Conservation (phyloP, 2,329 filamentous ascomycete genomes). For the Trichoderma harzianum region DNA sequence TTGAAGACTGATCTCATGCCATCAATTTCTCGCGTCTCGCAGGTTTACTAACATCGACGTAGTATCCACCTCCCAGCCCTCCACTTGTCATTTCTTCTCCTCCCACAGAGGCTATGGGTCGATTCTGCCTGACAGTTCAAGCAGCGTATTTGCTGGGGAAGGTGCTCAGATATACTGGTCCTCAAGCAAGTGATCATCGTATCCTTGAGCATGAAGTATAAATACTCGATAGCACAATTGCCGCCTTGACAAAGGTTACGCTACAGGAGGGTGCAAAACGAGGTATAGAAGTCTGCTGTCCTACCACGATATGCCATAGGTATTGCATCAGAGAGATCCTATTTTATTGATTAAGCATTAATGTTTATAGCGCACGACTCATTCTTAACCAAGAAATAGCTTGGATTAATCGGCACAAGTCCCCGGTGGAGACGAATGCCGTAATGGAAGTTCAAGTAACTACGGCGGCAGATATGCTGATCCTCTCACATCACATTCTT, state of each 20-base stretch:
- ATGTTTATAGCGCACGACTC: neutral
- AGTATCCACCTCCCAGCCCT: neutral
- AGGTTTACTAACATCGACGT: neutral
- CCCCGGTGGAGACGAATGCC: neutral
- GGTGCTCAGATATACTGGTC: neutral
- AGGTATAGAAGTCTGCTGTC: neutral
- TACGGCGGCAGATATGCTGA: neutral
- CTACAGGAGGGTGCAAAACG: neutral
- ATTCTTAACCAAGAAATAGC: neutral
- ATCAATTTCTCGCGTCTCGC: neutral
- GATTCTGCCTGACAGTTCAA: neutral
- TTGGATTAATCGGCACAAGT: neutral
- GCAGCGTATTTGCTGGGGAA: neutral
- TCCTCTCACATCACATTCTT: neutral
- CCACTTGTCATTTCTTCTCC: neutral
- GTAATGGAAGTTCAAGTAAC: neutral
- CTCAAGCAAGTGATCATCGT: neutral
- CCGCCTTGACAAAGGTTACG: neutral
- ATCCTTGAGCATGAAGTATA: neutral
- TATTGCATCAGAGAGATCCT: neutral
- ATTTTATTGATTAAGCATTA: neutral
- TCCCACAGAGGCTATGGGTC: neutral
- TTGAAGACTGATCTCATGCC: neutral
- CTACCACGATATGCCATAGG: neutral
- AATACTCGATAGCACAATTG: neutral